A percentile compares a stretch with the other conserved stretches of the same genome.
Evolutionary conservation across 208 protist genomes (phyloP).

Genomic region (Acanthamoeba sp.): DNA sequence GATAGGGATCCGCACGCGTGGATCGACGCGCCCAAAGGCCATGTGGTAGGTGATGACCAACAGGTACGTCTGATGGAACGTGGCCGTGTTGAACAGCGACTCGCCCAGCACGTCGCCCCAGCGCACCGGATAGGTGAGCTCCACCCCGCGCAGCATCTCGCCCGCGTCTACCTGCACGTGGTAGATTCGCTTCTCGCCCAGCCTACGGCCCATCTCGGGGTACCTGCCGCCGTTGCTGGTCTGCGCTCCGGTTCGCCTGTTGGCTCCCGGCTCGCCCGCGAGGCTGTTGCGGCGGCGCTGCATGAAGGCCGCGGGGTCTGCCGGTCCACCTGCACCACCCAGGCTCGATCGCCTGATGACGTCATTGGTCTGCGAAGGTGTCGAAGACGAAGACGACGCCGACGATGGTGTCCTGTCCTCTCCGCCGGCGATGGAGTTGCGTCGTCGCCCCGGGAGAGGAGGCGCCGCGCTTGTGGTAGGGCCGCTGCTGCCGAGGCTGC

Average conservation of each 20-base stretch:
- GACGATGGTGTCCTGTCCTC: not conserved
- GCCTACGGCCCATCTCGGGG: not conserved
- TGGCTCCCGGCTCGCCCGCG: not conserved
- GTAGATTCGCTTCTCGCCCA: conserved; percentile 16
- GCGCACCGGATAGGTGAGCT: conserved; percentile 31
- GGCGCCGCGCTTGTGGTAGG: not conserved
- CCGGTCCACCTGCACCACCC: not conserved
- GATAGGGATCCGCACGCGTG: conserved; percentile 6
- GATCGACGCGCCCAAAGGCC: conserved; percentile 12
- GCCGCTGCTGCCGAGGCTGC: conserved; percentile 5
- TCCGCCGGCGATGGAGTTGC: not conserved
- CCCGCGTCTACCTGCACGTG: conserved; percentile 2
- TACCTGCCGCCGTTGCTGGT: not conserved
- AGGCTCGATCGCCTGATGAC: not conserved
- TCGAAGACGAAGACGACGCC: not conserved
- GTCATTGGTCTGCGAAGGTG: not conserved
- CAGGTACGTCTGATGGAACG: conserved; percentile 42
- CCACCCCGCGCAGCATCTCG: conserved; percentile 23
- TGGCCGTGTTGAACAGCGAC: conserved; percentile 35
- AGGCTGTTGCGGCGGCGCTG: conserved; percentile 34
- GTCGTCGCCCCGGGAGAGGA: not conserved
- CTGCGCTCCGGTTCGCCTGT: not conserved
- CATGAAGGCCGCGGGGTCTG: not conserved
- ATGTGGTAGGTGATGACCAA: conserved; percentile 24
- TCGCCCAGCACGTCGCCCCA: conserved; percentile 55